These are phyloP conservation scores for Trichoderma erinaceum DNA, from an alignment of 495 filamentous ascomycete genomes.

Conservation along the genomic window DNA sequence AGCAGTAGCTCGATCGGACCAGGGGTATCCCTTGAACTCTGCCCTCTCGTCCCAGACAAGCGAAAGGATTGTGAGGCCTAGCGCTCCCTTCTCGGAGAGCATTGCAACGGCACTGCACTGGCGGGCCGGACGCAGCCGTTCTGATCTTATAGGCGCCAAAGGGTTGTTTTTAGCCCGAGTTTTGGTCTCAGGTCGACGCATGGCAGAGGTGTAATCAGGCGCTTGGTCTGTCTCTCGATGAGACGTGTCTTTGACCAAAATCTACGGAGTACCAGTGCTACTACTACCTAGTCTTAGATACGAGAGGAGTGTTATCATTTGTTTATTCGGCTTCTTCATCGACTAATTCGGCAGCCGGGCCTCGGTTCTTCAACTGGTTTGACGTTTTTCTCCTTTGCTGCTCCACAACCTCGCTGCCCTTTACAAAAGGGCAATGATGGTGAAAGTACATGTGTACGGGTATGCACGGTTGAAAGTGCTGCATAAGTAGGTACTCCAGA, in stretches of 20 bases:
- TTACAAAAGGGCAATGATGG: too few relatives aligned
- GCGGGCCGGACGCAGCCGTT: slow-evolving; percentile 8
- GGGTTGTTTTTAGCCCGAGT: background rate
- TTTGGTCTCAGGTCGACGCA: background rate
- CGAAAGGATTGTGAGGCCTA: background rate
- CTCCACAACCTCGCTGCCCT: too few relatives aligned
- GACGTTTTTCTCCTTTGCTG: background rate
- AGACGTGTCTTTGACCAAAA: background rate
- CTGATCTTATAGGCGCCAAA: slow-evolving; percentile 14
- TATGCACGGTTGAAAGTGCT: too few relatives aligned
- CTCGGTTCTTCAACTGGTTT: background rate
- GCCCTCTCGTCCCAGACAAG: background rate
- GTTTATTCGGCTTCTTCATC: background rate
- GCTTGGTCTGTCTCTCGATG: background rate
- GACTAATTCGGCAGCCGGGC: background rate
- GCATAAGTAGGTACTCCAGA: too few relatives aligned
- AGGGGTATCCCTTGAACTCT: background rate
- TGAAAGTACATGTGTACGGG: too few relatives aligned
- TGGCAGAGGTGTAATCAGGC: background rate
- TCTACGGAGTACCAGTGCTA: background rate
- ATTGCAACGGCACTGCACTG: slow-evolving; percentile 10
- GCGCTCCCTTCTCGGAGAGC: background rate
- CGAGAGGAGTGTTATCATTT: too few relatives aligned
- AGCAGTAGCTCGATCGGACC: background rate
- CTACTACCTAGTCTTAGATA: too few relatives aligned